Base-by-base conservation (phyloP, 768 basidiomycete genomes). In the Lentinula sp. region DNA sequence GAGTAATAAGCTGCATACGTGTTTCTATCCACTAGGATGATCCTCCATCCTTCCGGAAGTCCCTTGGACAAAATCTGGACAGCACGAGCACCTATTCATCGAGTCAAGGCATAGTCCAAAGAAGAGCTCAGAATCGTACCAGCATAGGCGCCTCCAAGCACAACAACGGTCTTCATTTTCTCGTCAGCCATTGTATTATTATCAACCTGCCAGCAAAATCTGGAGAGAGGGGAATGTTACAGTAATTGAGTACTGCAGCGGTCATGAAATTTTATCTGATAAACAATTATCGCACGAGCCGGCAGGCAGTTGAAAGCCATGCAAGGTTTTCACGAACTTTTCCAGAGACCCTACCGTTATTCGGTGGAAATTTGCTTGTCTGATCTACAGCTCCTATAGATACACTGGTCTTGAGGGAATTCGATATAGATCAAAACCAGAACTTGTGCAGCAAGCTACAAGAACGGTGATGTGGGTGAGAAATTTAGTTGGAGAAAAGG, bases 1-100 rank as follows among this genome's bases (percentile, higher is more conserved):
- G 9, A 56, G 56, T 10, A 31, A 5, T 11, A 16, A 42, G 13
- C 10, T 10, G 74, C 80, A 62, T 70, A 84, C 79, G 79, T 81
- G 67, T 88, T 87, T 52, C 83, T 73, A 63, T 87, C 85, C 40
- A 87, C 74, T 11, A 86, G 69, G 4, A 86, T 73, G 28, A 88
- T 74, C 31, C 79, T 76, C 82, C 84, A 84, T 15, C 71, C 79
- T 13, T 73, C 69, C 4, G 84, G 84, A 16, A 86, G 68, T 11
- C 72, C 73, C 8, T 78, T 70, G 7, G 80, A 78, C 39, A 87
- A 76, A 16, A 81, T 48, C 59, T 79, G 78, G 4, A 81, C 79
- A 0, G 81, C 82, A 43, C 76, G 74, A 31, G 75, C 74, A 34
- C 84, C 84, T 84, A 60, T 32, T 45, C 63, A 52, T 57, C 46